A percentile compares a stretch with the other conserved stretches of the same genome.
phyloP scores from a whole-genome alignment of 306 rosid species.

The Cucurbita ficifolia region DNA sequence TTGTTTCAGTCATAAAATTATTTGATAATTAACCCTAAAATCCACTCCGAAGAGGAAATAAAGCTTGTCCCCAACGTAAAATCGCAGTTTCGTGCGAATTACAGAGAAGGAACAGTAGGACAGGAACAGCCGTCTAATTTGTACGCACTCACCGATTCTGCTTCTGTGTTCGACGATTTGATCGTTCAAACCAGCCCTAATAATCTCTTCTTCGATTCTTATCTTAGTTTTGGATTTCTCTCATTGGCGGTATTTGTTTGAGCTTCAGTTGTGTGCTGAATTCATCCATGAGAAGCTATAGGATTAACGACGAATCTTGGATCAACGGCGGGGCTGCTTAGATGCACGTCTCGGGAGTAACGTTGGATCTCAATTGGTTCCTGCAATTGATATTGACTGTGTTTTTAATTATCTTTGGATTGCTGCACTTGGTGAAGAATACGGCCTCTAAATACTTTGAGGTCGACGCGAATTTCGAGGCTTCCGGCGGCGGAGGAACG shows the following conservation, averaged over 20 bases:
- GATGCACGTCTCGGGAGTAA: conserved; percentile 70
- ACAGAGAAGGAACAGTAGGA: neutral
- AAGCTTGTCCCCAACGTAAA: neutral
- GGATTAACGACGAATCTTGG: conserved; percentile 18
- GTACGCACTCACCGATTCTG: conserved; percentile 3
- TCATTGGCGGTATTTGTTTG: neutral
- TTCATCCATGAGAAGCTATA: conserved; percentile 40
- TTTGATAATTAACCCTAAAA: neutral
- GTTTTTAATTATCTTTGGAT: conserved; percentile 33
- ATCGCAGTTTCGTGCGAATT: neutral
- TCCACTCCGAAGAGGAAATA: neutral
- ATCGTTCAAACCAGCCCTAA: conserved; percentile 7
- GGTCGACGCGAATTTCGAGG: conserved; percentile 71
- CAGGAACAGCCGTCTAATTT: conserved; percentile 3
- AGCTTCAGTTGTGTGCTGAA: neutral
- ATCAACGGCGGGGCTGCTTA: conserved; percentile 30
- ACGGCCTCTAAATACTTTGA: conserved; percentile 85
- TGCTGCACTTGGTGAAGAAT: conserved; percentile 47
- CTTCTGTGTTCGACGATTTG: neutral
- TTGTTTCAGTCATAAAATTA: too few relatives aligned
- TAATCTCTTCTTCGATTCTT: neutral
- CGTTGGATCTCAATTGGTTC: conserved; percentile 87
- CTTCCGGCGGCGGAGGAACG: neutral
- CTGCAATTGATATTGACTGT: conserved; percentile 37
- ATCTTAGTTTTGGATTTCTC: neutral